phyloP scores from a whole-genome alignment of 495 filamentous ascomycete species.

The Pyrenopolyporus hunteri region DNA sequence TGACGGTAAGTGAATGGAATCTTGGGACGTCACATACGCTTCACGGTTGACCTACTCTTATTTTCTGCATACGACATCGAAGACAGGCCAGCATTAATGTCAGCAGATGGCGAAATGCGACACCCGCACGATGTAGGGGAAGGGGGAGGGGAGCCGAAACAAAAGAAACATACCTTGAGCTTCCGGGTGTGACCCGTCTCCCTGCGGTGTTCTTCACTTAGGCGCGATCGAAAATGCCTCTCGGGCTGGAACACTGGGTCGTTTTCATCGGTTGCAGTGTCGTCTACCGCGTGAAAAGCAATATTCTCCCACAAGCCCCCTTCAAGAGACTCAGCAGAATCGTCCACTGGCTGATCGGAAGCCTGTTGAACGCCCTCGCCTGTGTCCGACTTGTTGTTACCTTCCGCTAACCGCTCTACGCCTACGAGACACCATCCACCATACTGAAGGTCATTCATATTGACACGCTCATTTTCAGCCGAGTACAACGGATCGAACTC shows the following conservation, averaged over 20 bases:
- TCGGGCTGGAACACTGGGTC: neutral
- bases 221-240: conserved; percentile 21
- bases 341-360: neutral
- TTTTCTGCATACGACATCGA: conserved; percentile 52
- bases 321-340: neutral
- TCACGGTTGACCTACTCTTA: conserved; percentile 45
- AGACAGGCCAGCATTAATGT: conserved; percentile 45
- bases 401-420: neutral
- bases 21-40: conserved; percentile 12
- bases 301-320: neutral
- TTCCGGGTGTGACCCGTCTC: conserved; percentile 46
- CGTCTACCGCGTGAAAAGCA: neutral
- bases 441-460: neutral
- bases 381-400: neutral
- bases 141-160: neutral
- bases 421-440: conserved; percentile 1
- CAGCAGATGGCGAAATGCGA: conserved; percentile 6
- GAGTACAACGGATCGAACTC: neutral
- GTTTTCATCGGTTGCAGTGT: conserved; percentile 5
- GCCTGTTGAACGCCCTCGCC: neutral
- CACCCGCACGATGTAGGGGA: neutral
- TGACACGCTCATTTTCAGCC: neutral
- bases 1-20: conserved; percentile 15
- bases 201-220: conserved; percentile 27
- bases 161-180: conserved; percentile 30